Conservation (phyloP, 2,329 filamentous ascomycete genomes). For the Beauveria pseudobassiana region DNA sequence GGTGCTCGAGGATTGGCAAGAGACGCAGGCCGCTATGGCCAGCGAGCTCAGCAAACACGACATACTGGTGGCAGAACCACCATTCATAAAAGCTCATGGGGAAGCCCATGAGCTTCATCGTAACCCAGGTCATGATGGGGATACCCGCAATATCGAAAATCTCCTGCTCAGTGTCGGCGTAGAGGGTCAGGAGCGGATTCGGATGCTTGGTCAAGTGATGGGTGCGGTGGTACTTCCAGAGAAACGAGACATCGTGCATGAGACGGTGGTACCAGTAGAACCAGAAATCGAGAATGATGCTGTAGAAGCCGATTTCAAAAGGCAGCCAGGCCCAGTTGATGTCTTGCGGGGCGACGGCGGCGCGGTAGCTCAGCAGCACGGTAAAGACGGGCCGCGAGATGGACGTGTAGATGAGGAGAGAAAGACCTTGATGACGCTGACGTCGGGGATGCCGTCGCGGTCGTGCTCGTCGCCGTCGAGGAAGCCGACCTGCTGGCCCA, state of each 20-base stretch:
- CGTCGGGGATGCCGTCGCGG: slow-evolving; percentile 33
- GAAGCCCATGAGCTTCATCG: slow-evolving; percentile 24
- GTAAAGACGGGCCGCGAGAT: slow-evolving; percentile 25
- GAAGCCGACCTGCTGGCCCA: slow-evolving; percentile 31
- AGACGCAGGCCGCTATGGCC: slow-evolving; percentile 28
- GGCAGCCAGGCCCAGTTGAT: slow-evolving; percentile 27
- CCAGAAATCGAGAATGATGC: slow-evolving; percentile 33
- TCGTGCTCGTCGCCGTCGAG: slow-evolving; percentile 34
- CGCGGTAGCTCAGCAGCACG: slow-evolving; percentile 25
- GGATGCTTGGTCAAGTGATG: slow-evolving; percentile 36
- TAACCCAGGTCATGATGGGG: slow-evolving; percentile 21
- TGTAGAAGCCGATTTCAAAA: slow-evolving; percentile 29
- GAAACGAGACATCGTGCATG: slow-evolving; percentile 30
- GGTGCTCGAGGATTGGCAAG: slow-evolving; percentile 23
- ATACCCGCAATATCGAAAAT: slow-evolving; percentile 22
- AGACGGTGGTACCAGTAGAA: slow-evolving; percentile 31
- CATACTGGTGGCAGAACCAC: slow-evolving; percentile 33
- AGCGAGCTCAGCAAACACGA: slow-evolving; percentile 27
- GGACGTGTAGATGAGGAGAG: slow-evolving; percentile 25
- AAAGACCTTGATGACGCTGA: slow-evolving; percentile 24
- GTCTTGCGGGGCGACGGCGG: slow-evolving; percentile 17
- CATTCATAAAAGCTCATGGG: slow-evolving; percentile 35
- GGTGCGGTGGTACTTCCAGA: slow-evolving; percentile 35
- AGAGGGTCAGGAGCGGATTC: slow-evolving; percentile 22
- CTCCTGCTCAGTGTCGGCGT: slow-evolving; percentile 25